Base-by-base conservation (phyloP, 2,329 filamentous ascomycete species). In the Monilinia polystroma region DNA sequence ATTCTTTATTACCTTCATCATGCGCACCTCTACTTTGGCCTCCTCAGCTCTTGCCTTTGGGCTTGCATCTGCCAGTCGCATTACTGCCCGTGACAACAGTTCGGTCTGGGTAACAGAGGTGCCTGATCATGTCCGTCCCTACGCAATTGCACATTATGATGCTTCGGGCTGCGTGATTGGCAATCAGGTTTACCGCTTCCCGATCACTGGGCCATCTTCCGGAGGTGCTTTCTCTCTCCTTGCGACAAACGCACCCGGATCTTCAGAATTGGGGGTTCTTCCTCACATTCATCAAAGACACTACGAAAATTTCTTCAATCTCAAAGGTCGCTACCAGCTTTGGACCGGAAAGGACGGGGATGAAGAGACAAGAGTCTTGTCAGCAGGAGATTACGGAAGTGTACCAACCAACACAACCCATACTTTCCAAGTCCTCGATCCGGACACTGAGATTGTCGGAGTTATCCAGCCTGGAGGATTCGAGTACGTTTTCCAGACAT, bases 391-490 rank as follows among this genome's bases (percentile, higher is more conserved):
- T 68, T 82, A 80, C 67, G 81, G 80, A 49, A 79, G 79, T 5
- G 79, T 82, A 0, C 78, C 80, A 0, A 74, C 75, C 26, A 79
- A 82, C 68, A 82, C 80, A 1, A 81, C 79, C 1, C 81, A 83
- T 68, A 81, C 80, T 3, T 83, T 82, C 74, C 80, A 81, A 70
- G 75, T 82, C 20, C 70, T 81, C 16, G 81, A 83, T 64, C 80
- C 80, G 0, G 79, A 82, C 69, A 81, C 80, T 5, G 78, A 82
- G 69, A 77, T 83, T 72, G 76, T 79, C 1, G 81, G 81, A 2
- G 76, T 81, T 0, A 79, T 83, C 56, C 74, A 76, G 10, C 81
- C 81, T 3, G 80, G 81, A 43, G 81, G 80, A n/a, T 82, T 83
- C 62, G 81, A 83, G 75, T 78, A 75, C 56, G 72, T 74, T 12